These are phyloP conservation scores for Mycena belliarum DNA, from an alignment of 768 basidiomycete genomes.

Conservation along the genomic window DNA sequence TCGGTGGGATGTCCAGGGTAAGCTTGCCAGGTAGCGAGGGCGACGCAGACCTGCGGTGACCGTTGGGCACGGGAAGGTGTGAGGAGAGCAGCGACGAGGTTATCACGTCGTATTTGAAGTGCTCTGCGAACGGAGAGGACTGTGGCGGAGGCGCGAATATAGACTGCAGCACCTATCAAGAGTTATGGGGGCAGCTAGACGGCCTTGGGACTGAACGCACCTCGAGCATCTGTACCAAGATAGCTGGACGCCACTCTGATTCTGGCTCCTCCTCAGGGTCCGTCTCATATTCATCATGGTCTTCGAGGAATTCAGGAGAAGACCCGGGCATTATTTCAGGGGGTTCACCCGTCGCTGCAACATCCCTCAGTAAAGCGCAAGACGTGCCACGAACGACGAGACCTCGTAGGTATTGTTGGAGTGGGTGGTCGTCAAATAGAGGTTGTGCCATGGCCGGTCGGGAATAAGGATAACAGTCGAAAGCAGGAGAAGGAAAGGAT, in stretches of 20 bases:
- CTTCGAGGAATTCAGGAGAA: conserved; percentile 39
- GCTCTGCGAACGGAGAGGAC: conserved; percentile 63
- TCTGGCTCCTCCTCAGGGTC: conserved; percentile 27
- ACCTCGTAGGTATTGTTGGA: conserved; percentile 75
- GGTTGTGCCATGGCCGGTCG: conserved; percentile 66
- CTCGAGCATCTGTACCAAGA: conserved; percentile 38
- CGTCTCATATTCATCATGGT: conserved; percentile 34
- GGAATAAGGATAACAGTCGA: conserved; percentile 22
- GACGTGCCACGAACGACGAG: conserved; percentile 21
- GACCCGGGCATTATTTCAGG: conserved; percentile 60
- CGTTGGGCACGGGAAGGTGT: conserved; percentile 45
- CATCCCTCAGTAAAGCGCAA: not conserved
- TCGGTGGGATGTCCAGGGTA: conserved; percentile 25
- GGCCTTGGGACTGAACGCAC: conserved; percentile 32
- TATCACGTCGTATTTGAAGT: conserved; percentile 83
- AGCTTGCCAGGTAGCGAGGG: conserved; percentile 52
- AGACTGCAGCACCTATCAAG: conserved; percentile 38
- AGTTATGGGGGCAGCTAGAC: conserved; percentile 16
- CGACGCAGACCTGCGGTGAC: conserved; percentile 34
- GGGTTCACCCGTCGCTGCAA: conserved; percentile 59
- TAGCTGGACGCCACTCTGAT: conserved; percentile 38
- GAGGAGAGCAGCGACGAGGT: conserved; percentile 75
- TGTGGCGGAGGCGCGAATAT: conserved; percentile 38
- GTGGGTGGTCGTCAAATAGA: conserved; percentile 74
- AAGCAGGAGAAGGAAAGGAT: conserved; percentile 12